A percentile compares a stretch with the other conserved stretches of the same genome.
Conservation (phyloP, 2,329 filamentous ascomycete species). For the Pseudocercospora crystallina region DNA sequence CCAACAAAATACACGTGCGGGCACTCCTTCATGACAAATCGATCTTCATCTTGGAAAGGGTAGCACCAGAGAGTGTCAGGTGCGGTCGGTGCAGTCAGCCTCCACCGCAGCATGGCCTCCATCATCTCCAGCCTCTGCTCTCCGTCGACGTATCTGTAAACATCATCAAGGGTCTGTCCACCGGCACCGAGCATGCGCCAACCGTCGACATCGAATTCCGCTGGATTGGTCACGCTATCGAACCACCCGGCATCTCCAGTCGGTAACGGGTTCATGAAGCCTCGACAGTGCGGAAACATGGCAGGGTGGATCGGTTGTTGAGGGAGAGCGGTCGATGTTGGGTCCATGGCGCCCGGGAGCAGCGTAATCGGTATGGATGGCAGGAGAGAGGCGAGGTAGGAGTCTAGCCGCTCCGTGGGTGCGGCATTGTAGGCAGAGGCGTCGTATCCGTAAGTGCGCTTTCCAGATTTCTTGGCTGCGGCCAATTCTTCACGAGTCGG, state of each 20-base stretch:
- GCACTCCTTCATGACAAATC: slow-evolving; percentile 79
- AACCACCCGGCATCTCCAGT: slow-evolving; percentile 63
- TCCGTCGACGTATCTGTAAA: slow-evolving; percentile 79
- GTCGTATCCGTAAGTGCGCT: slow-evolving; percentile 94
- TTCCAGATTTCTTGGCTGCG: slow-evolving; percentile 47
- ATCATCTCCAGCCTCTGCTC: slow-evolving; percentile 82
- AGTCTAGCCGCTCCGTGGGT: slow-evolving; percentile 80
- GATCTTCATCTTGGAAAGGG: slow-evolving; percentile 91
- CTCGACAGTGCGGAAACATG: slow-evolving; percentile 76
- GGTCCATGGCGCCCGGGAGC: slow-evolving; percentile 79
- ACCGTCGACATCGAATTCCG: slow-evolving; percentile 85
- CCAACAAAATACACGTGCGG: slow-evolving; percentile 86
- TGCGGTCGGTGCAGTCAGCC: slow-evolving; percentile 86
- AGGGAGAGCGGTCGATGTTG: slow-evolving; percentile 83
- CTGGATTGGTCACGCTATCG: slow-evolving; percentile 88
- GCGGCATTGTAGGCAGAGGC: slow-evolving; percentile 81
- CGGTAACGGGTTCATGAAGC: slow-evolving; percentile 57
- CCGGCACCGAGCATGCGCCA: slow-evolving; percentile 84
- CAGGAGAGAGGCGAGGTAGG: slow-evolving; percentile 76
- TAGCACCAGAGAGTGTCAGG: slow-evolving; percentile 97
- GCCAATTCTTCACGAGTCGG: slow-evolving; percentile 48
- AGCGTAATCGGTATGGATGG: slow-evolving; percentile 86
- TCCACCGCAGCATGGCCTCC: slow-evolving; percentile 92
- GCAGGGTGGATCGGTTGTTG: slow-evolving; percentile 92
- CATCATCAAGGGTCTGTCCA: slow-evolving; percentile 90